Evolutionary conservation across 306 rosid genomes (phyloP).

Genomic region (Glycine soja): DNA sequence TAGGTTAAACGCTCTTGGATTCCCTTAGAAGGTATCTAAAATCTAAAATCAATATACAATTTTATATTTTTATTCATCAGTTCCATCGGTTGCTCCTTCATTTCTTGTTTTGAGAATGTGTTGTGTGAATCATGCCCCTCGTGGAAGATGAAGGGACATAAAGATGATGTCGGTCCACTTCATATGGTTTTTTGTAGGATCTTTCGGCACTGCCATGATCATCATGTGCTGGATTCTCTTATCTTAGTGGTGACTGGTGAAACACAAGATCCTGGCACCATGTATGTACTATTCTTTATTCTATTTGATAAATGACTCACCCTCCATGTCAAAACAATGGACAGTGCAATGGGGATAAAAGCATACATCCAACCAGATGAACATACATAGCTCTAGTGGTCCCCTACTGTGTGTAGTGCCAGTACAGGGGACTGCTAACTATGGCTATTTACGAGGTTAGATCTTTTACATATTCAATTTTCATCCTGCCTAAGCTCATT

Average conservation of each 20-base stretch:
- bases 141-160: slow-evolving; percentile 1
- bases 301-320: not conserved
- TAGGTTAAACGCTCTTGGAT: slow-evolving; percentile 53
- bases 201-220: not conserved
- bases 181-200: not conserved
- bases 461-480: not conserved
- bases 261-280: not conserved
- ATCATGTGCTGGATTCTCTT: not conserved
- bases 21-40: slow-evolving; percentile 38
- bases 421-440: not conserved
- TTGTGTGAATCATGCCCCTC: not conserved
- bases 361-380: not conserved
- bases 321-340: not conserved
- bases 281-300: not conserved
- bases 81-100: not conserved
- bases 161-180: not conserved
- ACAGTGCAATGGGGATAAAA: not conserved
- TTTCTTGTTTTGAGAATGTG: slow-evolving; percentile 5
- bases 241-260: not conserved
- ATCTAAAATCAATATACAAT: slow-evolving; percentile 35
- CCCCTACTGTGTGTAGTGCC: not conserved
- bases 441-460: not conserved
- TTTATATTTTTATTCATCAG: slow-evolving; percentile 37
- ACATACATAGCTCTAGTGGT: not conserved
- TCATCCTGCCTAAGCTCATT: not conserved